A percentile compares a stretch with the other conserved stretches of the same genome.
These are phyloP conservation scores for Cercospora canescens DNA, from an alignment of 2,329 filamentous ascomycete species.

Conservation along the genomic window DNA sequence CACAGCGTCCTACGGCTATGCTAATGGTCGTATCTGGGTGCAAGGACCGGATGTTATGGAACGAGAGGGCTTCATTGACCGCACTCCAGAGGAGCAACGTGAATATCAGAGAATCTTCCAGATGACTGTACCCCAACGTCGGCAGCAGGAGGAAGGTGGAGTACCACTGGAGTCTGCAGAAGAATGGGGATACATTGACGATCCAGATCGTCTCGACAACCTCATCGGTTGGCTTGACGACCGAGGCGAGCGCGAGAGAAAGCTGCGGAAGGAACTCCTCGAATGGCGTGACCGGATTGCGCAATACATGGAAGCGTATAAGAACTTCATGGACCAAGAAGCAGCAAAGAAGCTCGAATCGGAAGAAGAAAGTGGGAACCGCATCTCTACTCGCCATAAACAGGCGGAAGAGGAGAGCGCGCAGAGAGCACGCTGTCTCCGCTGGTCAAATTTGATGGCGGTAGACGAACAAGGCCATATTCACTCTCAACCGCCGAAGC, in stretches of 20 bases:
- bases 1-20: constrained; percentile 82
- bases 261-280: constrained; percentile 82
- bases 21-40: constrained; percentile 94
- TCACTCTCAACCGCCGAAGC: constrained; percentile 36
- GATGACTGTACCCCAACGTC: constrained; percentile 82
- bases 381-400: constrained; percentile 65
- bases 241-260: constrained; percentile 81
- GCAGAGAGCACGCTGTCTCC: constrained; percentile 59
- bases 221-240: constrained; percentile 87
- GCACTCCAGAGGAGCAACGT: constrained; percentile 67
- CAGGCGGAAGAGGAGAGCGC: constrained; percentile 56
- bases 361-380: constrained; percentile 48
- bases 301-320: constrained; percentile 62
- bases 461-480: constrained; percentile 38
- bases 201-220: constrained; percentile 72
- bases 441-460: constrained; percentile 66
- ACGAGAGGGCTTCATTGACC: constrained; percentile 80
- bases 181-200: constrained; percentile 91
- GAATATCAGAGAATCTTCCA: constrained; percentile 76
- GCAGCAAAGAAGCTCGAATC: constrained; percentile 50
- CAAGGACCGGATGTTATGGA: constrained; percentile 92
- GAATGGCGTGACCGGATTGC: constrained; percentile 72
- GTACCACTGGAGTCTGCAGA: constrained; percentile 74
- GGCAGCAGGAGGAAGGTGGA: constrained; percentile 78
- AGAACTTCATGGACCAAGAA: constrained; percentile 45